These are phyloP conservation scores for Peltaster fructicola DNA, from an alignment of 2,329 filamentous ascomycete species.

Conservation along the genomic window DNA sequence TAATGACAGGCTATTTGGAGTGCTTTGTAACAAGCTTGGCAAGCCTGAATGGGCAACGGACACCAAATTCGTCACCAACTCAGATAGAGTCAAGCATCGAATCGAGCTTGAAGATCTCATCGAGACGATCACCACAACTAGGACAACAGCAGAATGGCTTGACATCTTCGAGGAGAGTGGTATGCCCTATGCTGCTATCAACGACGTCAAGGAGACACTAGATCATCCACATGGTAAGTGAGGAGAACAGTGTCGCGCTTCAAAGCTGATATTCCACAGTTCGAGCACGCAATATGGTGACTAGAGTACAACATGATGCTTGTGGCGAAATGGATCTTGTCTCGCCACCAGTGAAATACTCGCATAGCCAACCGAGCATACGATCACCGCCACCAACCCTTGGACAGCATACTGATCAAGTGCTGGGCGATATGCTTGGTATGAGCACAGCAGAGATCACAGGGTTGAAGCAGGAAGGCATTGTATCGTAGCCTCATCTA, in stretches of 20 bases:
- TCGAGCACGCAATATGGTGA: constrained; percentile 69
- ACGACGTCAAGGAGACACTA: constrained; percentile 73
- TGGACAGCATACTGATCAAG: constrained; percentile 71
- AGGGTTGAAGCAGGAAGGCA: constrained; percentile 45
- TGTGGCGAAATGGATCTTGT: constrained; percentile 82
- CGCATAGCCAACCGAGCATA: constrained; percentile 59
- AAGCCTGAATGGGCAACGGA: constrained; percentile 42
- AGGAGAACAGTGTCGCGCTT: too few relatives aligned
- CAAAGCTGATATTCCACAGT: constrained; percentile 25
- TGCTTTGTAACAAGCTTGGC: constrained; percentile 39
- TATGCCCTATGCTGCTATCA: constrained; percentile 87
- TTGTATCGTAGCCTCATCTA: constrained; percentile 44
- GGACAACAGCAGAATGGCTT: constrained; percentile 79
- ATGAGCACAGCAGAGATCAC: constrained; percentile 42
- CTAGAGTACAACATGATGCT: constrained; percentile 62
- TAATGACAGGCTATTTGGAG: constrained; percentile 43
- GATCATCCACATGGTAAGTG: constrained; percentile 61
- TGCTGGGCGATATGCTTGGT: constrained; percentile 47
- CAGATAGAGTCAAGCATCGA: constrained; percentile 48
- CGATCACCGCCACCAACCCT: constrained; percentile 66
- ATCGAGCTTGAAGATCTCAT: constrained; percentile 61
- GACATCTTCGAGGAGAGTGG: constrained; percentile 73
- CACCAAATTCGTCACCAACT: constrained; percentile 40
- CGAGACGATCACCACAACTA: constrained; percentile 53
- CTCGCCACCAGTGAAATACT: constrained; percentile 90